phyloP scores from a whole-genome alignment of 2,329 filamentous ascomycete species.

The Aspergillus japonicus region DNA sequence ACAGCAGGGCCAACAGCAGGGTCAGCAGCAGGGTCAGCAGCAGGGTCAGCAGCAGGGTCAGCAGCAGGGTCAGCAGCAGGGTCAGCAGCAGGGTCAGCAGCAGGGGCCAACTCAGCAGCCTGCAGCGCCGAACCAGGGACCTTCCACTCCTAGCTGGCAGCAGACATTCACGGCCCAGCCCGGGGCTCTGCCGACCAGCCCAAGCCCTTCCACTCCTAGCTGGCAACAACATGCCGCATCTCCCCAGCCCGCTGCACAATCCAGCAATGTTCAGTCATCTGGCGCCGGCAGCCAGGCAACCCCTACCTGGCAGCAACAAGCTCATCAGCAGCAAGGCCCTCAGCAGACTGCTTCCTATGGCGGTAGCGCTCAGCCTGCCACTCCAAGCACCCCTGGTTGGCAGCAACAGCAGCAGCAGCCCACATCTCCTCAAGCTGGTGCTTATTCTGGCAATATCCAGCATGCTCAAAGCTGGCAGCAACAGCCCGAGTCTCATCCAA shows the following conservation, averaged over 20 bases:
- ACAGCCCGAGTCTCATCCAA: constrained; percentile 6
- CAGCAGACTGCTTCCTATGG: constrained; percentile 8
- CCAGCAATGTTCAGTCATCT: constrained; percentile 2
- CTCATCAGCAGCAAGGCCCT: background rate
- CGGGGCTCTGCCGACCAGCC: background rate
- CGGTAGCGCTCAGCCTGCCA: background rate
- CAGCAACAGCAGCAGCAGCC: constrained; percentile 8
- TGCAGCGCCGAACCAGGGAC: constrained; percentile 3
- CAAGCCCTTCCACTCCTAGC: constrained; percentile 8
- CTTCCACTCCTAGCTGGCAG: constrained; percentile 4
- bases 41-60: constrained; percentile 15
- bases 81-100: constrained; percentile 10
- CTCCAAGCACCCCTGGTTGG: constrained; percentile 8
- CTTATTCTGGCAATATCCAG: background rate
- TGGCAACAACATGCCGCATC: constrained; percentile 12
- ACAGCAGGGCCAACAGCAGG: constrained; percentile 18
- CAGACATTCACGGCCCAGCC: constrained; percentile 4
- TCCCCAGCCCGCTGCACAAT: constrained; percentile 9
- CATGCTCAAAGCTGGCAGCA: constrained; percentile 7
- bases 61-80: constrained; percentile 18
- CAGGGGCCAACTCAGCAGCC: constrained; percentile 15
- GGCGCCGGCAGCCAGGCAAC: constrained; percentile 1
- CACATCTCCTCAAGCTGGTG: background rate
- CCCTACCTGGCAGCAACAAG: constrained; percentile 9
- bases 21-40: constrained; percentile 12